Evolutionary conservation across 305 asterid species (phyloP).

Genomic region (Fraxinus angustifolia): DNA sequence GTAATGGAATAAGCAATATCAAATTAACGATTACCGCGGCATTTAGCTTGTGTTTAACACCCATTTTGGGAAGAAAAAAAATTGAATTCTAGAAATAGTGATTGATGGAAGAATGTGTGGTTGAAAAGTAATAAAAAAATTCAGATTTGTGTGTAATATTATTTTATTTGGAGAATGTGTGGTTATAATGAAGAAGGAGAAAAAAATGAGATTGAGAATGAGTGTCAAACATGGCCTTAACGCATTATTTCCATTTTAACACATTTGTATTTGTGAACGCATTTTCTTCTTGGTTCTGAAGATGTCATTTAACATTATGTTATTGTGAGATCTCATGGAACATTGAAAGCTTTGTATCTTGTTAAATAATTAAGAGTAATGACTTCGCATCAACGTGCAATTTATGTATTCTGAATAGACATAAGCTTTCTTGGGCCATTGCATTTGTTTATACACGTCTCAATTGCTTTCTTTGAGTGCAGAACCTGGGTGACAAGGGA

Average conservation of each 20-base stretch:
- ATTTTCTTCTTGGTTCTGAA: background rate
- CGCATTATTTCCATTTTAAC: too few relatives aligned
- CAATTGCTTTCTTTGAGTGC: background rate
- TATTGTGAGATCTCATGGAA: background rate
- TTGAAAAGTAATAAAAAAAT: too few relatives aligned
- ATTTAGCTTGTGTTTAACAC: too few relatives aligned
- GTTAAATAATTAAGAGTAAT: background rate
- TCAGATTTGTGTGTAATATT: too few relatives aligned
- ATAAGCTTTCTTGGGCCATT: background rate
- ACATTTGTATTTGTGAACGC: background rate
- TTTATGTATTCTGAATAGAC: background rate
- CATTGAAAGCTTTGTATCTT: background rate
- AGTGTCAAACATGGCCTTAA: too few relatives aligned
- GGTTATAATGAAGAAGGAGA: too few relatives aligned
- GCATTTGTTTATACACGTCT: background rate
- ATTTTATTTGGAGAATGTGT: too few relatives aligned
- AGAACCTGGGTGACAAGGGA: constrained; percentile 45
- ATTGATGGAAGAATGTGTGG: too few relatives aligned
- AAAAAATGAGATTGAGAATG: too few relatives aligned
- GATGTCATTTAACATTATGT: background rate
- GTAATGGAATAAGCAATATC: background rate
- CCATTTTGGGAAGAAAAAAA: too few relatives aligned
- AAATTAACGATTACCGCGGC: background rate
- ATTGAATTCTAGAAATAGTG: too few relatives aligned
- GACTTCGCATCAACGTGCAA: background rate